A percentile compares a stretch with the other conserved stretches of the same genome.
These are phyloP conservation scores for Thermothelomyces thermophilus DNA, from an alignment of 2,329 filamentous ascomycete species.

Conservation along the genomic window DNA sequence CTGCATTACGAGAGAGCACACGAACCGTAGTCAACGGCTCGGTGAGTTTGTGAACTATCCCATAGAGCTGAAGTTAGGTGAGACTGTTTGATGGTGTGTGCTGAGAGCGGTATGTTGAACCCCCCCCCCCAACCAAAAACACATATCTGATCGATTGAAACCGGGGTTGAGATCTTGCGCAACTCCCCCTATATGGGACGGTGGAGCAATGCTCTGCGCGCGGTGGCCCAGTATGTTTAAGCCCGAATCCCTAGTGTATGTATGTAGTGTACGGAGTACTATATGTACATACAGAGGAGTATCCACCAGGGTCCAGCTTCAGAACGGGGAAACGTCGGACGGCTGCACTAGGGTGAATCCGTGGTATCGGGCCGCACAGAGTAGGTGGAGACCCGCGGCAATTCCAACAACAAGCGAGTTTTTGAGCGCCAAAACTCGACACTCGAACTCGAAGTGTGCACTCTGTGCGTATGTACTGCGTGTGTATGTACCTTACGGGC, in stretches of 20 bases:
- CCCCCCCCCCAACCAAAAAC: neutral
- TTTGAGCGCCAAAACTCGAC: neutral
- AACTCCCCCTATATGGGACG: neutral
- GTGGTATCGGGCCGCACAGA: neutral
- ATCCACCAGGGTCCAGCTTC: no score
- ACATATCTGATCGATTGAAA: neutral
- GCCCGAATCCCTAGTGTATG: neutral
- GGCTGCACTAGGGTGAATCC: no score
- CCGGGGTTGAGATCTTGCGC: neutral
- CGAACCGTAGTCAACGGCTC: neutral
- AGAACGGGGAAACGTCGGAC: no score
- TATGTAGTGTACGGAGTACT: no score
- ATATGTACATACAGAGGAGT: no score
- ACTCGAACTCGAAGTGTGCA: no score
- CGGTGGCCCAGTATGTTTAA: neutral
- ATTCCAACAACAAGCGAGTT: no score
- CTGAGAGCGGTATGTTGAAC: no score
- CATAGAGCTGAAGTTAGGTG: neutral
- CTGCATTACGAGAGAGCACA: neutral
- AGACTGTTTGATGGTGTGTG: no score
- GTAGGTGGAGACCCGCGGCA: neutral
- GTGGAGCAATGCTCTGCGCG: neutral
- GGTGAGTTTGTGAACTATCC: no score
- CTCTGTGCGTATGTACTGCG: no score
- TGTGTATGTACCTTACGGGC: no score